Evolutionary conservation across 441 rosid species (phyloP).

Genomic region (Croton setiger): DNA sequence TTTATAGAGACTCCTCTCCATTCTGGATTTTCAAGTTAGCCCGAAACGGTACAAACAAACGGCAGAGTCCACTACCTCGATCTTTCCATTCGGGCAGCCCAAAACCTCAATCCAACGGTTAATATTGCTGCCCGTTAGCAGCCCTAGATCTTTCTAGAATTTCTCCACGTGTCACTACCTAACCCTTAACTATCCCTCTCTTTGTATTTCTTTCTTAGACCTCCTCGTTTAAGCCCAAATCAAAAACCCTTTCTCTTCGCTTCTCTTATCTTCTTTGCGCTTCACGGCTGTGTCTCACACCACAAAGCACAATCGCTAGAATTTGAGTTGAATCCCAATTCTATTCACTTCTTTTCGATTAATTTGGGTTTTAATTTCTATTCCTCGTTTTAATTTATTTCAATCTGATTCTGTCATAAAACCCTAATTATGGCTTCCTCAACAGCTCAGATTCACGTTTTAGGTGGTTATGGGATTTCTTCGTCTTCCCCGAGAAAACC

Average conservation of each 20-base stretch:
- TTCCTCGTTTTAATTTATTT: not conserved
- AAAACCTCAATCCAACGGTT: conserved; percentile 19
- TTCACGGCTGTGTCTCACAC: not conserved
- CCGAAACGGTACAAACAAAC: not conserved
- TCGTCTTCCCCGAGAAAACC: conserved; percentile 30
- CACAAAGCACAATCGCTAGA: not conserved
- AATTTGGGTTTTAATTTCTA: not conserved
- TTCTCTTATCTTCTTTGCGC: conserved; percentile 26
- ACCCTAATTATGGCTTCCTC: conserved; percentile 45
- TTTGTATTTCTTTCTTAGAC: not conserved
- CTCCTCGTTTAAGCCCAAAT: conserved; percentile 14
- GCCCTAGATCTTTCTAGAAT: conserved; percentile 38
- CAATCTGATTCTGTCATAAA: not conserved
- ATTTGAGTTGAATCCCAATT: not conserved
- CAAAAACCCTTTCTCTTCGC: conserved; percentile 20
- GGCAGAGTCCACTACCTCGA: conserved; percentile 17
- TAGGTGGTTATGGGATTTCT: conserved; percentile 44
- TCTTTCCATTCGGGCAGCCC: conserved; percentile 23
- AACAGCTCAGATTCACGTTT: conserved; percentile 56
- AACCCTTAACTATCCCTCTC: conserved; percentile 23
- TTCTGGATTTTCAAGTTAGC: not conserved
- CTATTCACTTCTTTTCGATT: not conserved
- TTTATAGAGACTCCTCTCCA: no score
- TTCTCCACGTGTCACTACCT: conserved; percentile 42
- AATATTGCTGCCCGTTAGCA: conserved; percentile 7